Percentiles rank a stretch among this genome's conserved stretches.
Conservation (phyloP, 2,329 filamentous ascomycete genomes). For the Penicillium sclerotigenum region DNA sequence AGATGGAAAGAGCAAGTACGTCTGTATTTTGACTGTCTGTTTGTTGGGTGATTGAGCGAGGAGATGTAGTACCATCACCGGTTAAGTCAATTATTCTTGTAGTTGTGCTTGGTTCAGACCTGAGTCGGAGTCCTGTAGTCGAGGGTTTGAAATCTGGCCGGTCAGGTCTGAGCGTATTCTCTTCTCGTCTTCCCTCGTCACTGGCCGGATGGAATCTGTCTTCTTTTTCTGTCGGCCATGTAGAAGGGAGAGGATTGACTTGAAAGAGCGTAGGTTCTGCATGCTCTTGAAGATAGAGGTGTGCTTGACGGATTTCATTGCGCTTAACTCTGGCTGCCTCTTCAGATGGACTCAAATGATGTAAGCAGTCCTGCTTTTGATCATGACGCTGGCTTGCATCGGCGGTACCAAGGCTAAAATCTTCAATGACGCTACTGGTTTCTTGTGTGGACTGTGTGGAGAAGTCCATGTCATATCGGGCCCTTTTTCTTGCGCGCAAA, state of each 20-base stretch:
- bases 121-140: neutral
- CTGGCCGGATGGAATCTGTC: neutral
- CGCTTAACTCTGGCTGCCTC: conserved; percentile 18
- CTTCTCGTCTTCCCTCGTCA: neutral
- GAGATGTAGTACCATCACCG: neutral
- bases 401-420: neutral
- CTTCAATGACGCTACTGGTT: conserved; percentile 15
- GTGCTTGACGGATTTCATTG: conserved; percentile 26
- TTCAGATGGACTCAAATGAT: neutral
- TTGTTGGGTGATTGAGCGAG: conserved; percentile 4
- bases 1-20: conserved; percentile 18
- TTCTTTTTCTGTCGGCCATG: conserved; percentile 21
- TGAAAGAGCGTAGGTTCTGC: conserved; percentile 19
- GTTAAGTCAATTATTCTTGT: conserved; percentile 4
- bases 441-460: conserved; percentile 21
- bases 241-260: conserved; percentile 30
- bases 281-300: conserved; percentile 24
- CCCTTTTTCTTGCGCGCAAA: conserved; percentile 18
- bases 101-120: neutral
- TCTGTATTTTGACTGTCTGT: conserved; percentile 21
- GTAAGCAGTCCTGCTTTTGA: neutral
- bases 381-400: neutral
- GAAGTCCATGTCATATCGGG: conserved; percentile 15
- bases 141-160: neutral
- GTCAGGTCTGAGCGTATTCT: neutral